These are phyloP conservation scores for Erodium trifolium DNA, from an alignment of 441 rosid genomes.

Conservation along the genomic window DNA sequence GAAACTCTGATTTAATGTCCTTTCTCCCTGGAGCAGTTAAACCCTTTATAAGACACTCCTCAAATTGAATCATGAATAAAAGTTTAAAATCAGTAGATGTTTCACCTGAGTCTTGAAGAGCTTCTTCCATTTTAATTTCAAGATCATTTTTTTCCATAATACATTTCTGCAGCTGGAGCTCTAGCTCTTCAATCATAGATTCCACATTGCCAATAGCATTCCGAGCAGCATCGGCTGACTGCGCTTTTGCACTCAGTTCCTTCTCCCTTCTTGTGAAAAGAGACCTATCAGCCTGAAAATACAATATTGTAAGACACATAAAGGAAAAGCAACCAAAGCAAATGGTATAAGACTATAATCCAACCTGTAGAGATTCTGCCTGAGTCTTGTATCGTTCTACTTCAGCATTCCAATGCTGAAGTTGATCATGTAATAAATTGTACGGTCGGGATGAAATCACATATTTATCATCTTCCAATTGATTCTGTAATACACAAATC, in stretches of 20 bases:
- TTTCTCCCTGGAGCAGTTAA: constrained; percentile 57
- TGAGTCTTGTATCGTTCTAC: constrained; percentile 50
- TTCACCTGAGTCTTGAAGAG: constrained; percentile 82
- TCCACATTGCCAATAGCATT: constrained; percentile 39
- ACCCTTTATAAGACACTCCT: constrained; percentile 20
- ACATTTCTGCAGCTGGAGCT: constrained; percentile 69
- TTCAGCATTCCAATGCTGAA: constrained; percentile 74
- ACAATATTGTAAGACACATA: constrained; percentile 25
- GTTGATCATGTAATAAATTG: constrained; percentile 64
- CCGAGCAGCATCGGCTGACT: constrained; percentile 65
- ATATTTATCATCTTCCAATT: constrained; percentile 73
- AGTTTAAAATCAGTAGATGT: constrained; percentile 12
- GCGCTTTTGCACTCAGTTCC: constrained; percentile 59
- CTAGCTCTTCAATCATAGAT: constrained; percentile 64
- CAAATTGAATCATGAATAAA: constrained; percentile 14
- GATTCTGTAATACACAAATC: constrained; percentile 43
- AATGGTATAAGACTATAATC: constrained; percentile 20
- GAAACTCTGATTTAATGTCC: constrained; percentile 77
- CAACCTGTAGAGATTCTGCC: constrained; percentile 66
- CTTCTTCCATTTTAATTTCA: constrained; percentile 83
- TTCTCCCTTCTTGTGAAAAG: constrained; percentile 67
- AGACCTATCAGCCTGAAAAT: constrained; percentile 73
- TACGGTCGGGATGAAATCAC: constrained; percentile 62
- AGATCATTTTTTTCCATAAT: constrained; percentile 73
- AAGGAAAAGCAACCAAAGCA: constrained; percentile 20